These are phyloP conservation scores for Plantago major DNA, from an alignment of 257 asterid genomes.

Conservation along the genomic window DNA sequence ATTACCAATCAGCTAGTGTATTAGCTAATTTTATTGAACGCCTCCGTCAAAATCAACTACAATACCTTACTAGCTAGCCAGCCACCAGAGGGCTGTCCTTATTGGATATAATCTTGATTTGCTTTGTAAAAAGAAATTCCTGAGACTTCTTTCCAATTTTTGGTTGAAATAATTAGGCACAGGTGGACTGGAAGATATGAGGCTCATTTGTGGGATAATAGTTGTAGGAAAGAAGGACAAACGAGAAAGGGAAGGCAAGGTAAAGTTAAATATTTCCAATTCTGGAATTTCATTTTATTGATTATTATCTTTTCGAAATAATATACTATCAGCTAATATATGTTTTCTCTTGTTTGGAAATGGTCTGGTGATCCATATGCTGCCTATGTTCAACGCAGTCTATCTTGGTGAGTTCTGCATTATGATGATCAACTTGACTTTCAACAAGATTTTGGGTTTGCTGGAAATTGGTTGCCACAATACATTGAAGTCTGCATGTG, in stretches of 20 bases:
- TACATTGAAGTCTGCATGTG: not conserved
- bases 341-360: conserved; percentile 16
- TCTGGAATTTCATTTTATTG: not conserved
- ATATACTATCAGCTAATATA: conserved; percentile 8
- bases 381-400: conserved; percentile 28
- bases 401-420: conserved; percentile 53
- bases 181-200: conserved; percentile 91
- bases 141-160: not conserved
- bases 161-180: conserved; percentile 37
- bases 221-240: conserved; percentile 85
- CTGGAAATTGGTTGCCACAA: not conserved
- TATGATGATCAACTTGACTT: not conserved
- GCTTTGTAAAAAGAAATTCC: too few species aligned
- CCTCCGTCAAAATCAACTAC: too few species aligned
- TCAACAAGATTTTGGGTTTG: too few species aligned
- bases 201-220: conserved; percentile 86
- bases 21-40: too few species aligned
- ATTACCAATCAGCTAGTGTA: too few species aligned
- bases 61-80: too few species aligned
- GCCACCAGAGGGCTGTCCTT: too few species aligned
- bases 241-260: conserved; percentile 93
- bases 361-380: conserved; percentile 14
- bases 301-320: not conserved
- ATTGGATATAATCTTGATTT: too few species aligned
- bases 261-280: not conserved